phyloP scores from a whole-genome alignment of 2,329 filamentous ascomycete genomes.

The Bisporella sp. region DNA sequence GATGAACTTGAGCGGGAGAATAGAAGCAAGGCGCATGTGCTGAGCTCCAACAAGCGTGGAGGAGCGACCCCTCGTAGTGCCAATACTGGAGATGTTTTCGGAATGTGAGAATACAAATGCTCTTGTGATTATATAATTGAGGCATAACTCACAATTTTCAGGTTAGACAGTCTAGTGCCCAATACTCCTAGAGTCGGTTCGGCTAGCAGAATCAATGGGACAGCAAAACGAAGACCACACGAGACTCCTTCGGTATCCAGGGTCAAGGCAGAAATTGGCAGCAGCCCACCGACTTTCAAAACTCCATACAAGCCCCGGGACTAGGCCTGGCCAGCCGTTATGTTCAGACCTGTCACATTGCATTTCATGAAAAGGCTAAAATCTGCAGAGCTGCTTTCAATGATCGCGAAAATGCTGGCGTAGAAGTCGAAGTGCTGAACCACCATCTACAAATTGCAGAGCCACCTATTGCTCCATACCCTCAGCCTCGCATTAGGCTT shows the following conservation, averaged over 20 bases:
- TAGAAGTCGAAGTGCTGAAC: conserved; percentile 79
- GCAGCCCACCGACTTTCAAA: conserved; percentile 39
- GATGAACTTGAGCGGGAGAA: conserved; percentile 75
- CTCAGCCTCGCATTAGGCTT: conserved; percentile 74
- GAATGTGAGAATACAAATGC: conserved; percentile 47
- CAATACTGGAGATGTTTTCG: conserved; percentile 64
- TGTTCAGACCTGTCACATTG: conserved; percentile 2
- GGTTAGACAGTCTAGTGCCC: conserved; percentile 62
- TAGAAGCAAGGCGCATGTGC: conserved; percentile 57
- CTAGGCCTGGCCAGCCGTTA: conserved; percentile 18
- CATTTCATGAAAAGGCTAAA: background rate
- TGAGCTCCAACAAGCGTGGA: conserved; percentile 56
- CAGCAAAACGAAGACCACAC: conserved; percentile 26
- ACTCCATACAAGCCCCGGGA: conserved; percentile 27
- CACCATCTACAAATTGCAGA: conserved; percentile 61
- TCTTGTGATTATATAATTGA: conserved; percentile 10
- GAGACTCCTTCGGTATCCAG: conserved; percentile 43
- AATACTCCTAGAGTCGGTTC: conserved; percentile 42
- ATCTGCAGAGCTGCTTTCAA: conserved; percentile 58
- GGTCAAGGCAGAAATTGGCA: conserved; percentile 35
- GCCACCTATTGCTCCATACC: conserved; percentile 62
- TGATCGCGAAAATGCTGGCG: conserved; percentile 71
- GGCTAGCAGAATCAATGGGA: conserved; percentile 15
- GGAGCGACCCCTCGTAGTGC: conserved; percentile 56
- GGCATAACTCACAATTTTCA: conserved; percentile 17